Evolutionary conservation across 2,329 filamentous ascomycete species (phyloP).

Genomic region (Hypoxylon sp.): DNA sequence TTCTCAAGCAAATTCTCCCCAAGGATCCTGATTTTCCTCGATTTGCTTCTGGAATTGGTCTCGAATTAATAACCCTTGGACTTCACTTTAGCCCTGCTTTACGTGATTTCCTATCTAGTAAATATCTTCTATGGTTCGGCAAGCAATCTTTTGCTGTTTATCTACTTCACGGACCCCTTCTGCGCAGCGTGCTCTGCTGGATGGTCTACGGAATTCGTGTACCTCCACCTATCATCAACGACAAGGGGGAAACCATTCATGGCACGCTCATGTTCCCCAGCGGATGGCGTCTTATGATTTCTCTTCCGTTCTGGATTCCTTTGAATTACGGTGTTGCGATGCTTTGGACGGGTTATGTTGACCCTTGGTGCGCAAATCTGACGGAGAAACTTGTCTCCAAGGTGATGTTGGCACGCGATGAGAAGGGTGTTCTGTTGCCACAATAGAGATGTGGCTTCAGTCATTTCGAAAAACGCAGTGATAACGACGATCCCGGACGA

Average conservation of each 20-base stretch:
- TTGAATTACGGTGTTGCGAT: slow-evolving; percentile 63
- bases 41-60: slow-evolving; percentile 57
- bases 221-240: slow-evolving; percentile 56
- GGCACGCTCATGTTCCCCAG: slow-evolving; percentile 58
- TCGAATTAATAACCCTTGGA: slow-evolving; percentile 54
- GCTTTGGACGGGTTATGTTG: slow-evolving; percentile 68
- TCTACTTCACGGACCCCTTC: slow-evolving; percentile 72
- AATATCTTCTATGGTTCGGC: slow-evolving; percentile 72
- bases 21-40: slow-evolving; percentile 63
- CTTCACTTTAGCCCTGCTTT: slow-evolving; percentile 56
- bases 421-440: slow-evolving; percentile 54
- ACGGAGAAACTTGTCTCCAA: slow-evolving; percentile 58
- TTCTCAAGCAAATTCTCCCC: slow-evolving; percentile 63
- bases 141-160: slow-evolving; percentile 76
- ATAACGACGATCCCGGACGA: slow-evolving; percentile 8
- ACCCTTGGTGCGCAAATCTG: slow-evolving; percentile 64
- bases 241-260: slow-evolving; percentile 56
- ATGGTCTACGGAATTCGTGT: slow-evolving; percentile 66
- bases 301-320: slow-evolving; percentile 62
- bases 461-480: slow-evolving; percentile 21
- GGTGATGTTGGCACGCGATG: slow-evolving; percentile 53
- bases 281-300: slow-evolving; percentile 56
- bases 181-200: slow-evolving; percentile 72
- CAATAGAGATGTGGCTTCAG: slow-evolving; percentile 46
- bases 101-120: slow-evolving; percentile 68